These are phyloP conservation scores for Lachancea mirantina DNA, from an alignment of 805 yeast species.

Conservation along the genomic window DNA sequence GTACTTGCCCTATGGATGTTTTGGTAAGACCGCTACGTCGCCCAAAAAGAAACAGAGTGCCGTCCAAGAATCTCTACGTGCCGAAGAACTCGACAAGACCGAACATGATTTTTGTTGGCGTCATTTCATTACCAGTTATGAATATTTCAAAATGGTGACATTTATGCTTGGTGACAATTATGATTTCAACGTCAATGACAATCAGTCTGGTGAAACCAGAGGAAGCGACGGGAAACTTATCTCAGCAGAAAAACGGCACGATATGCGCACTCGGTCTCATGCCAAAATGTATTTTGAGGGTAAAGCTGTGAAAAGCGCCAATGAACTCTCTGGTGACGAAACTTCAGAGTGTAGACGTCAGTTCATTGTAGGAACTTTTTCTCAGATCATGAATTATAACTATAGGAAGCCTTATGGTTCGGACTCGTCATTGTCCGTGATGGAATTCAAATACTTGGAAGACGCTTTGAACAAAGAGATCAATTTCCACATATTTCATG, in stretches of 20 bases:
- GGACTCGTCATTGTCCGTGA: conserved; percentile 7
- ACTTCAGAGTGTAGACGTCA: conserved; percentile 9
- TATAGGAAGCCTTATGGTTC: conserved; percentile 7
- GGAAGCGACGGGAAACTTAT: conserved; percentile 20
- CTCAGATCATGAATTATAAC: conserved; percentile 7
- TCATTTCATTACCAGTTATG: conserved; percentile 16
- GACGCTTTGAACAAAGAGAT: conserved; percentile 8
- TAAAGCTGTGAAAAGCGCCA: conserved; percentile 15
- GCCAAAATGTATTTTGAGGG: conserved; percentile 16
- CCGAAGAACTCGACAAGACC: conserved; percentile 5
- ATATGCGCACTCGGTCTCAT: conserved; percentile 17
- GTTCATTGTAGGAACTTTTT: conserved; percentile 7
- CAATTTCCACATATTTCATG: conserved; percentile 6
- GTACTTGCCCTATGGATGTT: conserved; percentile 6
- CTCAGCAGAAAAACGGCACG: conserved; percentile 17
- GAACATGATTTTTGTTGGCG: conserved; percentile 10
- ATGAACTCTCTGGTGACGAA: conserved; percentile 11
- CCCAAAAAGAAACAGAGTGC: conserved; percentile 4
- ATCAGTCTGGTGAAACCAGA: conserved; percentile 14
- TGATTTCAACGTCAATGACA: conserved; percentile 14
- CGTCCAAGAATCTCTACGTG: conserved; percentile 6
- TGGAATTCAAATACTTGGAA: conserved; percentile 7
- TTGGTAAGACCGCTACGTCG: conserved; percentile 3
- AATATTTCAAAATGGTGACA: conserved; percentile 15
- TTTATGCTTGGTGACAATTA: conserved; percentile 15